Evolutionary conservation across 179 eudicot genomes (phyloP).

Genomic region (Amaranthus tricolor): DNA sequence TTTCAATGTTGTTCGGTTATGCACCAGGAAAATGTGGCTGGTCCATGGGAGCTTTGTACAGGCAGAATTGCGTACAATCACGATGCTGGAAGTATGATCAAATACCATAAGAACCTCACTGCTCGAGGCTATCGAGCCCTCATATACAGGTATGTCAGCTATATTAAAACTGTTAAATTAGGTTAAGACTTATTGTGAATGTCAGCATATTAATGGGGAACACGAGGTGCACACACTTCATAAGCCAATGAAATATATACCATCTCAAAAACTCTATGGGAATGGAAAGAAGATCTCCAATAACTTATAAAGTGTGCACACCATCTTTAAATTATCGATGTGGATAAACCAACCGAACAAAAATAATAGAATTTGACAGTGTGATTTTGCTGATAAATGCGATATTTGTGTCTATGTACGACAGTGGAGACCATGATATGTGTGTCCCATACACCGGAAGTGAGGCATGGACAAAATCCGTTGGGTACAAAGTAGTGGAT

Average conservation of each 20-base stretch:
- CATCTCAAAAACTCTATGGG: too few relatives aligned
- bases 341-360: too few relatives aligned
- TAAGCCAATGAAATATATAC: too few relatives aligned
- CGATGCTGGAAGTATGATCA: constrained; percentile 96
- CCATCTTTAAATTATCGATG: too few relatives aligned
- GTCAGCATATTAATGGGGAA: too few relatives aligned
- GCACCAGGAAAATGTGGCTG: constrained; percentile 56
- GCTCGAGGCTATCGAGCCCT: constrained; percentile 75
- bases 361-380: background rate
- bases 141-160: constrained; percentile 65
- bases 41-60: constrained; percentile 77
- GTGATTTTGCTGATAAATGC: background rate
- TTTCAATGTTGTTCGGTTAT: constrained; percentile 12
- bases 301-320: too few relatives aligned
- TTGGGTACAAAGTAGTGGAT: constrained; percentile 64
- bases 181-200: too few relatives aligned
- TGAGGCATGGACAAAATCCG: constrained; percentile 75
- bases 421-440: constrained; percentile 94
- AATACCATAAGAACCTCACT: constrained; percentile 84
- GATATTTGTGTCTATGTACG: background rate
- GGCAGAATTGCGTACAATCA: constrained; percentile 49
- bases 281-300: too few relatives aligned
- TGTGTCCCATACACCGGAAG: constrained; percentile 84
- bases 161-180: too few relatives aligned
- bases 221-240: too few relatives aligned